phyloP scores from a whole-genome alignment of 176 grass and related monocot genomes.

The Ampelocalamus luodianensis region DNA sequence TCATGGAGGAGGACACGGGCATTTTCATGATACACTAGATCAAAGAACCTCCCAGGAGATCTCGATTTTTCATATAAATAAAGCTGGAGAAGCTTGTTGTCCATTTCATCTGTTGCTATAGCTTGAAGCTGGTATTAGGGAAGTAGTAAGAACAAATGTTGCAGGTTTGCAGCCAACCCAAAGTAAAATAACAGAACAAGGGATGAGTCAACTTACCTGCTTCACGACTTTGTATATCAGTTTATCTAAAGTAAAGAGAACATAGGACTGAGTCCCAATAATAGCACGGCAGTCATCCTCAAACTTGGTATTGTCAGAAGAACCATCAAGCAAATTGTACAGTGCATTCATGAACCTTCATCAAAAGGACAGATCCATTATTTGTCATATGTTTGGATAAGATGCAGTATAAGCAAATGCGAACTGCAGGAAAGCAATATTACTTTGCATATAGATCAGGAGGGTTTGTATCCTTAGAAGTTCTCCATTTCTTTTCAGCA shows the following conservation, averaged over 20 bases:
- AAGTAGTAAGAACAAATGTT: conserved; percentile 34
- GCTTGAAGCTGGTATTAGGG: conserved; percentile 84
- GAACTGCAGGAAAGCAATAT: conserved; percentile 24
- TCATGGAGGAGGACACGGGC: conserved; percentile 92
- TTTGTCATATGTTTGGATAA: neutral
- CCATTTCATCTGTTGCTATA: conserved; percentile 96
- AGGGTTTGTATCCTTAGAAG: conserved; percentile 89
- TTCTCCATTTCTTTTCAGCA: conserved; percentile 98
- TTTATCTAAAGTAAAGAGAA: conserved; percentile 98
- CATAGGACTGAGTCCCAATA: conserved; percentile 98
- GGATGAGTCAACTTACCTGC: conserved; percentile 59
- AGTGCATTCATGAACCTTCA: conserved; percentile 88
- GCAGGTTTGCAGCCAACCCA: neutral
- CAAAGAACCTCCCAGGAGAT: conserved; percentile 76
- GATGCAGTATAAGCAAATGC: conserved; percentile 10
- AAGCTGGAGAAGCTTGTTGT: conserved; percentile 95
- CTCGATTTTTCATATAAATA: conserved; percentile 96
- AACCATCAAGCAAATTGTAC: conserved; percentile 93
- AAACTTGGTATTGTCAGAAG: conserved; percentile 97
- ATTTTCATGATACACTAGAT: conserved; percentile 98
- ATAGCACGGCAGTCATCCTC: conserved; percentile 97
- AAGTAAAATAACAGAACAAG: neutral
- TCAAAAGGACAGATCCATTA: conserved; percentile 24
- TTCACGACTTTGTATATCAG: conserved; percentile 98
- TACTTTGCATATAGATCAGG: conserved; percentile 97